Evolutionary conservation across 2,329 filamentous ascomycete genomes (phyloP).

Genomic region (Penicillium sp.): DNA sequence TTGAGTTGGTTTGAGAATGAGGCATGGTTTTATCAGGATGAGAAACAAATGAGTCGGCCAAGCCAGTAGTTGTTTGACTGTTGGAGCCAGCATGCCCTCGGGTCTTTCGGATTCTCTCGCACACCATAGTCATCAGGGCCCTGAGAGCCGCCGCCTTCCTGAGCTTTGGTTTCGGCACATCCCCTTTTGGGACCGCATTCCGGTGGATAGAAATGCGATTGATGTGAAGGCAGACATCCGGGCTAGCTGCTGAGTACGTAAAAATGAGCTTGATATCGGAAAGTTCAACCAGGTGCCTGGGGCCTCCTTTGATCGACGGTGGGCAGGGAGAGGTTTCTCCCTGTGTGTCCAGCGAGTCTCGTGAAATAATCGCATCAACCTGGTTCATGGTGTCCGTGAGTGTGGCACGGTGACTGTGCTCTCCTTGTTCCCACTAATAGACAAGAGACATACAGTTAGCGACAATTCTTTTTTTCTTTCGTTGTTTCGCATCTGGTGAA

Average conservation of each 20-base stretch:
- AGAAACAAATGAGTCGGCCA: neutral
- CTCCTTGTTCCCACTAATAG: slow-evolving; percentile 30
- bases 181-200: slow-evolving; percentile 17
- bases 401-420: slow-evolving; percentile 20
- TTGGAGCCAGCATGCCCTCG: neutral
- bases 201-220: slow-evolving; percentile 28
- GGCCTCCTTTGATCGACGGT: slow-evolving; percentile 20
- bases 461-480: neutral
- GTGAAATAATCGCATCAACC: slow-evolving; percentile 35
- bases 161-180: slow-evolving; percentile 21
- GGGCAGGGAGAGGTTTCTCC: slow-evolving; percentile 14
- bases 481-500: neutral
- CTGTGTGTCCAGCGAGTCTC: slow-evolving; percentile 28
- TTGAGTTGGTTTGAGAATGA: neutral
- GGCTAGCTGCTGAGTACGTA: slow-evolving; percentile 24
- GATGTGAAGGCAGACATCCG: slow-evolving; percentile 29
- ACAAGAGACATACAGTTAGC: neutral
- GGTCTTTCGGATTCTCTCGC: slow-evolving; percentile 11
- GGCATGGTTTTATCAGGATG: slow-evolving; percentile 16
- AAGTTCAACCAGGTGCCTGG: slow-evolving; percentile 34
- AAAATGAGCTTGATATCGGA: slow-evolving; percentile 39
- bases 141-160: slow-evolving; percentile 20
- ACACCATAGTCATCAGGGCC: slow-evolving; percentile 17
- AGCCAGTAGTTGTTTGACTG: neutral
- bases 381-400: slow-evolving; percentile 39